Base-by-base conservation (phyloP, 805 yeast genomes). In the Candida morakotiae region DNA sequence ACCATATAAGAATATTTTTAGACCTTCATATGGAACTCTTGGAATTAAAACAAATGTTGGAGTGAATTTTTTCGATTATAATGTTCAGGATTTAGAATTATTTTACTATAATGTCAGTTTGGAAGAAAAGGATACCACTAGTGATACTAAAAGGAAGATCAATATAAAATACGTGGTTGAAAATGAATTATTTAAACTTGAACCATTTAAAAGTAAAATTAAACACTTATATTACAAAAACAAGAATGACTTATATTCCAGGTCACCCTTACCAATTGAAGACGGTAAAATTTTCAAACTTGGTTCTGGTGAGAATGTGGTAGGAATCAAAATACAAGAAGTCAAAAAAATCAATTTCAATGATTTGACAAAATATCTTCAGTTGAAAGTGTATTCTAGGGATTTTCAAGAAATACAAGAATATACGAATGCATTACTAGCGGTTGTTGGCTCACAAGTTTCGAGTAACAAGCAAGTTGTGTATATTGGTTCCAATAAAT, bases 121-220 rank as follows among this genome's bases (percentile, higher is more conserved):
- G 14, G 34, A 34, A 14, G 31, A 28, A 16, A 21, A 17, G 11
- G 25, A 21, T 5, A 10, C 27, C 15, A 15, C 15, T 13, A 28
- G 14, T 15, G 22, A 31, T 11, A 9, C 9, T 9, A n/a, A 20
- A 9, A 17, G 26, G 13, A 33, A 16, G 27, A 13, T 37, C 4
- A 37, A 23, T 9, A 20, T 38, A 26, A 39, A 34, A 25, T 13
- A n/a, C 10, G 35, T 37, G 15, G 29, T 39, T 30, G 35, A 31
- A 14, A 39, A 34, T 24, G 15, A 27, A 17, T 16, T 39, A 14
- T 24, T 39, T 2, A 30, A 30, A n/a, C 4, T 26, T 5, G 42
- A 39, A 23, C 42, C 42, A 4, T 39, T 39, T 23, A 39, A 39
- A 26, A 34, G 42, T 39, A 39, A 39, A 25, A 30, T 29, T 7